Base-by-base conservation (phyloP, 768 basidiomycete species). In the Russula olivacea region DNA sequence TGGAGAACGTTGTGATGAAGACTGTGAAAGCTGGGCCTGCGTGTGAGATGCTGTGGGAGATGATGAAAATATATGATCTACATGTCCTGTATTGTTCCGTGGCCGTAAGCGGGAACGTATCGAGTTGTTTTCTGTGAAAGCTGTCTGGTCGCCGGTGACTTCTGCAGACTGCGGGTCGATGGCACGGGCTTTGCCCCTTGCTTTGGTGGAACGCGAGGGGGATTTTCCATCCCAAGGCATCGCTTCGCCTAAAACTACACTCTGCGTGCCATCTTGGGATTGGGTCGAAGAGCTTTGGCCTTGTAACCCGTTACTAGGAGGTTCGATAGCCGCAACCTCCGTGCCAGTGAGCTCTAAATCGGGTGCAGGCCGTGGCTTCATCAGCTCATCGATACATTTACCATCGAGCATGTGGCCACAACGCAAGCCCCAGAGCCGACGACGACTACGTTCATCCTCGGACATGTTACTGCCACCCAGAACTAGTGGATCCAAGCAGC, bases 361-460 rank as follows among this genome's bases (percentile, higher is more conserved):
- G 25, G 55, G 41, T n/a, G 54, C 17, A 21, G 51, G 36, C 15
- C 55, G 54, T 2, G 83, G 87, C 40, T 75, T 72, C 70, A 85
- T 83, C 54, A 91, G 67, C 66, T 79, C 76, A 63, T 79, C 79
- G 2, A 87, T 73, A 67, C 89, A 92, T 71, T 86, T 88, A 54
- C 88, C 90, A 66, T 91, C 89, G 0, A 91, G 78, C 68, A 92
- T 72, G 70, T 92, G 90, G 0, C 89, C 89, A 57, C 89, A 92
- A 45, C 87, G 77, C 63, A 92, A 73, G 1, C 80, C 83, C 89
- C 88, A 91, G 9, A 91, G 74, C 48, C 81, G 79, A 58, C 78
- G 75, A 41, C 73, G 73, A 45, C 74, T 74, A 45, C 74, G 76
- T 40, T 82, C 83, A 15, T 70, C 72, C 28, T 66, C 63, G 14